Percentiles rank a stretch among this genome's conserved stretches.
phyloP scores from a whole-genome alignment of 345 rosid genomes.

The Linum lewisii region DNA sequence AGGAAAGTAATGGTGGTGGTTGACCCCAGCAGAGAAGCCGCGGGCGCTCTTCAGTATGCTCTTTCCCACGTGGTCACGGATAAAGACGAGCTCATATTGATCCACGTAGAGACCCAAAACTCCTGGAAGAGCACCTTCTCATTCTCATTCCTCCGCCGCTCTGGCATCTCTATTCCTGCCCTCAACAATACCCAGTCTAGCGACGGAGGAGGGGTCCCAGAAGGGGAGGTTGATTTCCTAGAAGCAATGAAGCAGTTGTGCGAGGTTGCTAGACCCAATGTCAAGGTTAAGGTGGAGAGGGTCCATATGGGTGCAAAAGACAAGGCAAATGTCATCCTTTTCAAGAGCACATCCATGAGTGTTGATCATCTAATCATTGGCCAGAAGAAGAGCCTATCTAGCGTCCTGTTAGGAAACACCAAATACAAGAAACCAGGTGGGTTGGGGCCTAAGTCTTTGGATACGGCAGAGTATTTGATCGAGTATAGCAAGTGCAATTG shows the following conservation, averaged over 20 bases:
- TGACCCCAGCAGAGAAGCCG: slow-evolving; percentile 55
- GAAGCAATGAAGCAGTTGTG: slow-evolving; percentile 61
- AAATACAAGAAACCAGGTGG: slow-evolving; percentile 43
- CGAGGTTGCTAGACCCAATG: slow-evolving; percentile 48
- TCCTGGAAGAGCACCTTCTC: slow-evolving; percentile 55
- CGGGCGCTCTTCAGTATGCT: slow-evolving; percentile 63
- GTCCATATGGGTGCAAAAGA: slow-evolving; percentile 37
- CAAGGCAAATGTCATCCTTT: slow-evolving; percentile 52
- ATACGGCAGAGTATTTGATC: slow-evolving; percentile 72
- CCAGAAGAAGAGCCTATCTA: slow-evolving; percentile 56
- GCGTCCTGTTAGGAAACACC: slow-evolving; percentile 42
- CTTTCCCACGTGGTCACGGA: slow-evolving; percentile 58
- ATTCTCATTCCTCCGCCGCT: slow-evolving; percentile 15
- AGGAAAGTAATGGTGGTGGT: slow-evolving; percentile 68
- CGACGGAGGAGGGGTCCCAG: slow-evolving; percentile 7
- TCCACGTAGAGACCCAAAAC: slow-evolving; percentile 38
- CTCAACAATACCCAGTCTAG: not conserved
- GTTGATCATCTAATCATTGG: slow-evolving; percentile 63
- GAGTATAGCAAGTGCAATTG: slow-evolving; percentile 76
- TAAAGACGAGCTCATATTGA: slow-evolving; percentile 52
- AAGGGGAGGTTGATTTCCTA: slow-evolving; percentile 37
- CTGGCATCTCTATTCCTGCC: not conserved
- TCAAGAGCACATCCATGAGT: slow-evolving; percentile 32
- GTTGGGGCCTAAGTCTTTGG: slow-evolving; percentile 42
- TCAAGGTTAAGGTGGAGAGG: slow-evolving; percentile 31